phyloP scores from a whole-genome alignment of 768 basidiomycete genomes.

The Pisolithus albus region DNA sequence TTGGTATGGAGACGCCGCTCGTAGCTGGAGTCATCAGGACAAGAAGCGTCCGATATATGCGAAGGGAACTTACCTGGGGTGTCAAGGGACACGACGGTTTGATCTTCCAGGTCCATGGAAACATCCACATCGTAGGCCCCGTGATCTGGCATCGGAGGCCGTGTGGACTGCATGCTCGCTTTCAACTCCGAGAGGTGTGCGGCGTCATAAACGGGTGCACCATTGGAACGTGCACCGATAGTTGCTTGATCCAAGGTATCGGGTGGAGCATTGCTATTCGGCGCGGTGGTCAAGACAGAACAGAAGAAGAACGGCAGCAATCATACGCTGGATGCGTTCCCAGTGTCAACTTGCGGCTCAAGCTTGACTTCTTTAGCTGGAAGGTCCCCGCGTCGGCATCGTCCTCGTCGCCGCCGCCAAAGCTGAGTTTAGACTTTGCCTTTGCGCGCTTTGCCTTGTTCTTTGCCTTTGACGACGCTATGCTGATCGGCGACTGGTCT shows the following conservation, averaged over 20 bases:
- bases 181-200: constrained; percentile 73
- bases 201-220: constrained; percentile 60
- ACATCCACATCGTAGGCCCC: constrained; percentile 45
- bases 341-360: constrained; percentile 60
- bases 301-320: not conserved
- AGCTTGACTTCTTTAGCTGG: constrained; percentile 72
- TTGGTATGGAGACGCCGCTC: constrained; percentile 49
- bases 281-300: constrained; percentile 9
- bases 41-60: not conserved
- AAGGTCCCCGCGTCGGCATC: constrained; percentile 54
- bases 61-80: not conserved
- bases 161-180: constrained; percentile 60
- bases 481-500: constrained; percentile 49
- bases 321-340: constrained; percentile 48
- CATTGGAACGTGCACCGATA: constrained; percentile 37
- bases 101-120: constrained; percentile 38
- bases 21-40: constrained; percentile 19
- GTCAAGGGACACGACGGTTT: constrained; percentile 22
- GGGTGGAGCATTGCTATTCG: constrained; percentile 35
- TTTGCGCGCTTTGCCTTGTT: constrained; percentile 62
- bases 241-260: constrained; percentile 49
- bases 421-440: constrained; percentile 66
- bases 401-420: constrained; percentile 66
- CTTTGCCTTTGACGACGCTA: constrained; percentile 58
- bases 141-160: constrained; percentile 33